phyloP scores from a whole-genome alignment of 306 rosid species.

The Fagus crenata region DNA sequence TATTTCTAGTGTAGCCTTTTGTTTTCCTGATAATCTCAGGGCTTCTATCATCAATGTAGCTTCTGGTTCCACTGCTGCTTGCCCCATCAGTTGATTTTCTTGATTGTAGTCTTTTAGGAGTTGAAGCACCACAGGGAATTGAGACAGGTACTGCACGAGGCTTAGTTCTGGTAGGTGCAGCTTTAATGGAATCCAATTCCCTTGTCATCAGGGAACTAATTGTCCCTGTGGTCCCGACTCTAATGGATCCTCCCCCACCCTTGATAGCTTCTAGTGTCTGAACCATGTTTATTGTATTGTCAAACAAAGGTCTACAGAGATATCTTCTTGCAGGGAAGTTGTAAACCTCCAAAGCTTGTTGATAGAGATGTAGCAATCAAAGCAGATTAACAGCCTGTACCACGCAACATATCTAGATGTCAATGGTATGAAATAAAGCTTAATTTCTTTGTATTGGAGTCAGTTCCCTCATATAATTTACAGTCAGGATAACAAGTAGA shows the following conservation, averaged over 20 bases:
- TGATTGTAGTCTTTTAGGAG: slow-evolving; percentile 52
- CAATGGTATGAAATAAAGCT: slow-evolving; percentile 7
- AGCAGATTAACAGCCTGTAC: slow-evolving; percentile 43
- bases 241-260: slow-evolving; percentile 84
- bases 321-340: slow-evolving; percentile 17
- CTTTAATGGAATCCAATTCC: slow-evolving; percentile 70
- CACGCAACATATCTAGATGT: slow-evolving; percentile 32
- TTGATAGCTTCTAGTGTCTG: slow-evolving; percentile 62
- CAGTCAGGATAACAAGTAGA: slow-evolving; percentile 11
- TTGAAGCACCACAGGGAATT: slow-evolving; percentile 42
- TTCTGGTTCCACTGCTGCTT: slow-evolving; percentile 59
- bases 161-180: slow-evolving; percentile 54
- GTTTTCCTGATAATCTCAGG: slow-evolving; percentile 46
- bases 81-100: slow-evolving; percentile 65
- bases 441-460: slow-evolving; percentile 17
- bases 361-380: slow-evolving; percentile 31
- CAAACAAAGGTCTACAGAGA: slow-evolving; percentile 28
- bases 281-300: slow-evolving; percentile 58
- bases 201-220: slow-evolving; percentile 77
- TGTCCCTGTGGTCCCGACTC: slow-evolving; percentile 82
- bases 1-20: slow-evolving; percentile 47
- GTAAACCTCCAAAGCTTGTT: slow-evolving; percentile 2
- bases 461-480: background rate
- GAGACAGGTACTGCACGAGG: slow-evolving; percentile 44
- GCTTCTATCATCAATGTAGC: slow-evolving; percentile 36